Evolutionary conservation across 2,329 filamentous ascomycete species (phyloP).

Genomic region (Lecanosticta acicola): DNA sequence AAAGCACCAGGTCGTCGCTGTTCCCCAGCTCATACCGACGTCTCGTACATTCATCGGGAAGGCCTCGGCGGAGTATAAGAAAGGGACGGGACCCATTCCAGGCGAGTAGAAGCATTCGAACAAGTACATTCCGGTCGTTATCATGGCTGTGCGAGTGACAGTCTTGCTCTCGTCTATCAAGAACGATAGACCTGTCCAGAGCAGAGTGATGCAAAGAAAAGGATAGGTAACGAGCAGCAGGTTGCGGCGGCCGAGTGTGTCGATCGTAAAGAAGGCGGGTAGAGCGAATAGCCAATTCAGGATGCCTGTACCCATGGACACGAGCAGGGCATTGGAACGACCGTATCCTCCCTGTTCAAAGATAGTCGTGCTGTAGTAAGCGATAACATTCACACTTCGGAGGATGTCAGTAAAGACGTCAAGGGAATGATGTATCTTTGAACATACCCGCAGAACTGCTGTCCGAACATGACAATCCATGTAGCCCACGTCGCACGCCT

Average conservation of each 20-base stretch:
- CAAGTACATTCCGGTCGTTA: constrained; percentile 8
- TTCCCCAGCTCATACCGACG: constrained; percentile 28
- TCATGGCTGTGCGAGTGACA: neutral
- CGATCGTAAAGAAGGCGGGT: constrained; percentile 30
- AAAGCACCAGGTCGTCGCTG: constrained; percentile 45
- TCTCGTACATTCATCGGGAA: constrained; percentile 31
- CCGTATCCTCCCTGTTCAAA: constrained; percentile 32
- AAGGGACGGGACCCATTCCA: constrained; percentile 29
- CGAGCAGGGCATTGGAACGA: constrained; percentile 47
- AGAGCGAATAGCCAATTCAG: constrained; percentile 53
- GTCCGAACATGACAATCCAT: constrained; percentile 18
- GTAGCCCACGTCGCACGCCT: constrained; percentile 21
- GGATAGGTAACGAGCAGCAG: constrained; percentile 47
- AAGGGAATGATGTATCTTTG: neutral
- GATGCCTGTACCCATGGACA: constrained; percentile 54
- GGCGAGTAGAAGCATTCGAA: constrained; percentile 25
- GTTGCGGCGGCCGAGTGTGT: constrained; percentile 48
- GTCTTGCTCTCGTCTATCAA: neutral
- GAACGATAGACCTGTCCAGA: constrained; percentile 2
- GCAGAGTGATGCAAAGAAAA: neutral
- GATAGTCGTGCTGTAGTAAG: constrained; percentile 34
- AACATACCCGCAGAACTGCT: constrained; percentile 10
- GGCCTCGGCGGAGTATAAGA: constrained; percentile 32
- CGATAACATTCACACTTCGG: constrained; percentile 24
- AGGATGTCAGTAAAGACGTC: neutral